A percentile compares a stretch with the other conserved stretches of the same genome.
phyloP scores from a whole-genome alignment of 2,329 filamentous ascomycete species.

The Myriosclerotinia scirpicola region DNA sequence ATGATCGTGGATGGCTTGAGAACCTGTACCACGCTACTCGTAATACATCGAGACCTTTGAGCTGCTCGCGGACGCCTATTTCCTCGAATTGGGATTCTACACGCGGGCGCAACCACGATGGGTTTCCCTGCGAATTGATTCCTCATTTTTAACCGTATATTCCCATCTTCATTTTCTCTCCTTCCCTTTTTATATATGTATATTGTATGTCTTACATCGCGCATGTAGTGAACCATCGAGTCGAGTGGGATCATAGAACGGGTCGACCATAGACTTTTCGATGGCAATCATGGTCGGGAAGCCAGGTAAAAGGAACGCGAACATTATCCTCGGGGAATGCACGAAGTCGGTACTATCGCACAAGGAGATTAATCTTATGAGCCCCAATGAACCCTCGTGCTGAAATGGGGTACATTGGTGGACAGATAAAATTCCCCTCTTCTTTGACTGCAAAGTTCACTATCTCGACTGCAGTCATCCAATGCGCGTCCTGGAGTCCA shows the following conservation, averaged over 20 bases:
- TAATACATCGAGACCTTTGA: not conserved
- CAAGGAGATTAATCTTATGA: too few species aligned
- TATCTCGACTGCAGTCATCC: not conserved
- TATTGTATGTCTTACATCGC: not conserved
- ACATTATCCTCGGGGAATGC: too few species aligned
- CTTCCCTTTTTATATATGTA: not conserved
- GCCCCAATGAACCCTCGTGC: not conserved
- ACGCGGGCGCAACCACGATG: not conserved
- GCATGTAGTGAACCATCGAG: not conserved
- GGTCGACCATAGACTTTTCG: too few species aligned
- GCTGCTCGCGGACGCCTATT: too few species aligned
- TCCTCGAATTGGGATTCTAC: too few species aligned
- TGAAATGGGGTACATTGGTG: too few species aligned
- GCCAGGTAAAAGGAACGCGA: too few species aligned
- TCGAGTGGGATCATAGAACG: too few species aligned
- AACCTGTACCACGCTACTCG: not conserved
- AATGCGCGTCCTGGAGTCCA: too few species aligned
- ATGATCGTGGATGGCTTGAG: not conserved
- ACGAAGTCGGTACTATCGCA: too few species aligned
- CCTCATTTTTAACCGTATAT: not conserved
- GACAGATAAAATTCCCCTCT: not conserved
- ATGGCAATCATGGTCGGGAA: too few species aligned
- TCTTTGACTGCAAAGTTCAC: not conserved
- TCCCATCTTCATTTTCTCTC: not conserved
- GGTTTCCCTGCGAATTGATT: not conserved